Evolutionary conservation across 352 stramenopile genomes (phyloP), one percentile per base, ranked within the genome.

Genomic region (Phytophthora colocasiae): DNA sequence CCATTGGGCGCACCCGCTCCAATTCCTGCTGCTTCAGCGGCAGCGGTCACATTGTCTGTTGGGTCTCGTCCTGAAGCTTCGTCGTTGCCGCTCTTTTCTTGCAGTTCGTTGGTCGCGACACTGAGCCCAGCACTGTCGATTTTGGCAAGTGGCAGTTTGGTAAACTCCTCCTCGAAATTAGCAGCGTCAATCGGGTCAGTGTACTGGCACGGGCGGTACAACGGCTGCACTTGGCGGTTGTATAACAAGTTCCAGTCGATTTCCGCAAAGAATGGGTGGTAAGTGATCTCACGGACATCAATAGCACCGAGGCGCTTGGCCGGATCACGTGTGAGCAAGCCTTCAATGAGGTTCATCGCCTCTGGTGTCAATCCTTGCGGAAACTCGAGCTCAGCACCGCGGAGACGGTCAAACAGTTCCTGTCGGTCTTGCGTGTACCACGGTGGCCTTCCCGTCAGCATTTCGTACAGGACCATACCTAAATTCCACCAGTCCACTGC

Each of bases 311-410:
- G 80, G 9, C 97, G 89, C 73, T 92, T 90, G 27, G 87, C 82
- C 51, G 96, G 93, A 49, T 99, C 89, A 57, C 97, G 96, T 36
- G 87, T 93, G 1, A 99, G 81, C 32, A 99, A 66, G 2, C 87
- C 87, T 46, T 90, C 81, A 60, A 95, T 93, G 2, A 95, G 60
- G 47, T 91, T 82, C 82, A 93, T 93, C 6, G 87, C 83, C 32
- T 91, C 76, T 11, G 61, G 68, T 22, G 73, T 81, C 27, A 95
- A 70, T 10, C 85, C 85, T 19, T 89, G 77, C 1, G 86, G 86
- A 60, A 95, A 95, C 56, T 91, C 81, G 22, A 95, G 78, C 34
- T 86, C 68, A 2, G 84, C 85, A 52, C 81, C 75, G 40, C 84
- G 81, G 15, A 95, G 72, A 4, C 86, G 80, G 29, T 71, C 80